phyloP scores from a whole-genome alignment of 441 rosid species.

The Populus tomentosa region DNA sequence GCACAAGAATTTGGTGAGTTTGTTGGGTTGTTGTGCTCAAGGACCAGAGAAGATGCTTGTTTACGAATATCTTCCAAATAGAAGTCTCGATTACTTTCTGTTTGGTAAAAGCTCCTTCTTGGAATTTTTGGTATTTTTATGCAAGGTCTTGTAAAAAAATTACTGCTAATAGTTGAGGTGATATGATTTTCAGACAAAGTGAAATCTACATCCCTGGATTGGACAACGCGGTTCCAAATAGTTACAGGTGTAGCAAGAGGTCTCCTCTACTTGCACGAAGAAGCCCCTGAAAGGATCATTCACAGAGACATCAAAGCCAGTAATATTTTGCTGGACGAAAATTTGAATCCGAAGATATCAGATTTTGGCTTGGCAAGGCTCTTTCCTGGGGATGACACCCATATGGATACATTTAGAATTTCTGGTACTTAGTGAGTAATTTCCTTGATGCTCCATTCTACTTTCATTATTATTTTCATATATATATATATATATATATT shows the following conservation, averaged over 20 bases:
- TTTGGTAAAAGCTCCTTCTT: slow-evolving; percentile 43
- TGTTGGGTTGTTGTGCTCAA: slow-evolving; percentile 75
- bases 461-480: neutral
- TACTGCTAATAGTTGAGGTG: slow-evolving; percentile 10
- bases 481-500: neutral
- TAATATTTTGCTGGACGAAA: slow-evolving; percentile 69
- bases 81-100: slow-evolving; percentile 75
- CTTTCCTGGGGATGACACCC: slow-evolving; percentile 83
- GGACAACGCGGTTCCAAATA: slow-evolving; percentile 61
- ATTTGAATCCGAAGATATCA: slow-evolving; percentile 75
- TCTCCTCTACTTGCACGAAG: slow-evolving; percentile 83
- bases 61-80: slow-evolving; percentile 85
- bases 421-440: slow-evolving; percentile 82
- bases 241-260: slow-evolving; percentile 75
- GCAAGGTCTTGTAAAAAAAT: neutral
- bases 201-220: slow-evolving; percentile 53
- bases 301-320: slow-evolving; percentile 24
- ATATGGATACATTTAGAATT: slow-evolving; percentile 60
- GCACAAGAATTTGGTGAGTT: slow-evolving; percentile 75
- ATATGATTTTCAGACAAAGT: slow-evolving; percentile 41
- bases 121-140: neutral
- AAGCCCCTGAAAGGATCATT: slow-evolving; percentile 83
- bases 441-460: slow-evolving; percentile 3
- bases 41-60: slow-evolving; percentile 92
- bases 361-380: slow-evolving; percentile 93